phyloP scores from a whole-genome alignment of 1,139 yeast species.

The Sugiyamaella sp. region DNA sequence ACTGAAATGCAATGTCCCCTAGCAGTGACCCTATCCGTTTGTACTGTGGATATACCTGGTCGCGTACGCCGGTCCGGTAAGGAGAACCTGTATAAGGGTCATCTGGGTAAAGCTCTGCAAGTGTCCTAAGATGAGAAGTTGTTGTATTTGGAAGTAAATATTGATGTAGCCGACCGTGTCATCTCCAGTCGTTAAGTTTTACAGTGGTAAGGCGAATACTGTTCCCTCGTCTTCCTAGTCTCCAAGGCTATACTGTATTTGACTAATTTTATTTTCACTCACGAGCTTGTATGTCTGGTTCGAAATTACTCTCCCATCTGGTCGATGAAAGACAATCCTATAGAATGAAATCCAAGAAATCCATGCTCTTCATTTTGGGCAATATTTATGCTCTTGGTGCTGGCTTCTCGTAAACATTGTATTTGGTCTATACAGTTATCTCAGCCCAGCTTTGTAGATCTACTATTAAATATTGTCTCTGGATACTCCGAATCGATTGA shows the following conservation, averaged over 20 bases:
- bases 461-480: conserved; percentile 26
- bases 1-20: conserved; percentile 29
- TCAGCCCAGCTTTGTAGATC: conserved; percentile 26
- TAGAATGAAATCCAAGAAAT: conserved; percentile 20
- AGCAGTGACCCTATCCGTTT: conserved; percentile 31
- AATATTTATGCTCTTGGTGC: conserved; percentile 21
- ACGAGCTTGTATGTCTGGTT: conserved; percentile 21
- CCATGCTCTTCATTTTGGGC: conserved; percentile 27
- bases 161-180: conserved; percentile 22
- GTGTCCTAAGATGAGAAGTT: not conserved
- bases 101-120: conserved; percentile 27
- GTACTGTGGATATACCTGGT: conserved; percentile 25
- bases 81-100: conserved; percentile 30
- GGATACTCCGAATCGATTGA: conserved; percentile 20
- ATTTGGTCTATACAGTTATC: conserved; percentile 20
- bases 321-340: conserved; percentile 28
- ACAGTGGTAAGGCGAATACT: conserved; percentile 21
- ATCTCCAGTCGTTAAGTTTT: conserved; percentile 22
- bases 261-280: conserved; percentile 24
- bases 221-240: conserved; percentile 34
- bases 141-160: conserved; percentile 21
- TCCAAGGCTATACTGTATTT: conserved; percentile 32
- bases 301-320: conserved; percentile 29
- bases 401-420: conserved; percentile 27
- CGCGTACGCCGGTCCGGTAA: conserved; percentile 26